Base-by-base conservation (phyloP, 306 rosid genomes). In the Rubus parviflorus region DNA sequence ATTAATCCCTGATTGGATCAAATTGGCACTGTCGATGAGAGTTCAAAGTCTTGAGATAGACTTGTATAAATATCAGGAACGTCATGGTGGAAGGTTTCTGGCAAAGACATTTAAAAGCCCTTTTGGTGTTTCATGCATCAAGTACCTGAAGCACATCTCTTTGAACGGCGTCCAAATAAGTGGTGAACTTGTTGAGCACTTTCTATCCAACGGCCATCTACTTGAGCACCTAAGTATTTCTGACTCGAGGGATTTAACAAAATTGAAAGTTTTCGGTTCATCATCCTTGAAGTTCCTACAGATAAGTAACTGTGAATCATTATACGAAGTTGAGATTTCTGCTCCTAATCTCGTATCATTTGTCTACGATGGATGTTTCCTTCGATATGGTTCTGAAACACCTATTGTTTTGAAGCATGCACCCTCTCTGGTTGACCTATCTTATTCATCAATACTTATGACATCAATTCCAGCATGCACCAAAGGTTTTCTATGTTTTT, bases 141-240 rank as follows among this genome's bases (percentile, higher is more conserved):
- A 65, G 30, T 40, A 20, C 48, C 70, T 65, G 8, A 65, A 11
- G 17, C 16, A 65, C 8, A 48, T 65, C 35, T 38, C 48, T 40
- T 40, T 65, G 25, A 40, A 65, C 12, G 13, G n/a, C 49, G 20
- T 19, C n/a, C 4, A n/a, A 6, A 41, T 19, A 65, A 8, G 23
- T 19, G 14, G 14, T 65, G 6, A 8, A 40, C 4, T 65, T 41
- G 70, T 65, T 17, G 49, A 20, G 25, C 48, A 17, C 6, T 19
- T 40, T 65, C 25, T 65, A 65, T 65, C 70, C 47, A 20, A 65
- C 70, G 15, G 46, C 45, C 70, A 8, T 14, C 30, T 40, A 35
- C 70, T 65, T 65, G 70, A 65, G 23, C 70, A 65, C 70, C 70
- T 65, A 11, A 16, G 70, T 65, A 19, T 65, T 40, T 40, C 14